Evolutionary conservation across 2,329 filamentous ascomycete genomes (phyloP).

Genomic region (Aspergillus sp.): DNA sequence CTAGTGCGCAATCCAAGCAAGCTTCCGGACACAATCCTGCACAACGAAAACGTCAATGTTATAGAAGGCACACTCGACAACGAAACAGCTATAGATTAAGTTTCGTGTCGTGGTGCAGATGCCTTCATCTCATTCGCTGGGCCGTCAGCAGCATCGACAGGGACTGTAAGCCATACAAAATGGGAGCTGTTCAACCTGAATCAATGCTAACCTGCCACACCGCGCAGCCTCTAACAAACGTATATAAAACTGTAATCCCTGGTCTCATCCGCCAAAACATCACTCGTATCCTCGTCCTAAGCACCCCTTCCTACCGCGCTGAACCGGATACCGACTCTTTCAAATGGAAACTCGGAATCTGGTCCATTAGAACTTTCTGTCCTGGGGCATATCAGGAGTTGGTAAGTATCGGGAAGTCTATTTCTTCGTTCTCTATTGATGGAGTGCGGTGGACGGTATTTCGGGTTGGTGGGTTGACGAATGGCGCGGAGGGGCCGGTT

Average conservation of each 20-base stretch:
- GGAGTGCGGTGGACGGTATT: conserved; percentile 2
- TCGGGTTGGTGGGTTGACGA: conserved; percentile 5
- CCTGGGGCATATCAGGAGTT: conserved; percentile 3
- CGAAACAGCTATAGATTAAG: conserved; percentile 1
- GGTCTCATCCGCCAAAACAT: conserved; percentile 2
- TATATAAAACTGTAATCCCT: conserved; percentile 3
- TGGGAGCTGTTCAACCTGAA: too few species aligned
- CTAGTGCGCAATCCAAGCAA: conserved; percentile 5
- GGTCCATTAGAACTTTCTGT: conserved; percentile 2
- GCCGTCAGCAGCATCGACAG: conserved; percentile 1
- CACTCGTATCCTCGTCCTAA: conserved; percentile 4
- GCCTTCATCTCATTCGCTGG: conserved; percentile 9
- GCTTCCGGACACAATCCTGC: conserved; percentile 1
- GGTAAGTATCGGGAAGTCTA: conserved; percentile 1
- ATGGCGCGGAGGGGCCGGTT: conserved; percentile 3
- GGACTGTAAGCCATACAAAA: conserved; percentile 2
- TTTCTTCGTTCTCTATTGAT: not conserved
- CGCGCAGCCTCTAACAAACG: conserved; percentile 3
- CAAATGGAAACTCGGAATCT: conserved; percentile 5
- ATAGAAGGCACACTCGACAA: conserved; percentile 6
- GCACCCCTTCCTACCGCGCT: conserved; percentile 5
- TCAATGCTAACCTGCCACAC: not conserved
- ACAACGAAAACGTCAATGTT: conserved; percentile 1
- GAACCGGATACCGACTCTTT: conserved; percentile 1
- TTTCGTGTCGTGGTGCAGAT: conserved; percentile 1